Percentiles rank a stretch among this genome's conserved stretches.
Evolutionary conservation across 2,329 filamentous ascomycete genomes (phyloP).

Genomic region (Xylariaceae sp.): DNA sequence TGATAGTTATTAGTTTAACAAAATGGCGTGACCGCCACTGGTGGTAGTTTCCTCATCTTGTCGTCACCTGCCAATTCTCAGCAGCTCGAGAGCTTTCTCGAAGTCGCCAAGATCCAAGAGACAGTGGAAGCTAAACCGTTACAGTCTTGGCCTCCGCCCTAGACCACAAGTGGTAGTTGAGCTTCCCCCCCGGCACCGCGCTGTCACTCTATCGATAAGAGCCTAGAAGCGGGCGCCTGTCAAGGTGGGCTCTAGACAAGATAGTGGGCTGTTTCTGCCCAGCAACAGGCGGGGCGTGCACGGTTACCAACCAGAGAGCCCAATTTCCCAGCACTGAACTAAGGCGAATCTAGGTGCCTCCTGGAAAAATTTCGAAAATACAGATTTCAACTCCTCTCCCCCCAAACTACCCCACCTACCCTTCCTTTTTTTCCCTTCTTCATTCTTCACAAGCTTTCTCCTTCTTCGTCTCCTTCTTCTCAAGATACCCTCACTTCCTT

Average conservation of each 20-base stretch:
- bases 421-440: conserved; percentile 16
- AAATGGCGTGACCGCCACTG: conserved; percentile 6
- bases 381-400: conserved; percentile 22
- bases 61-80: conserved; percentile 9
- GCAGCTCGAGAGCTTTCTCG: conserved; percentile 27
- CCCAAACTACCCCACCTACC: conserved; percentile 28
- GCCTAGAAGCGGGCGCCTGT: background rate
- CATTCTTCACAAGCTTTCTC: conserved; percentile 23
- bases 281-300: conserved; percentile 1
- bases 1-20: too few species aligned
- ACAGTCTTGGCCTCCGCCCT: too few species aligned
- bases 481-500: conserved; percentile 28
- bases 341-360: background rate
- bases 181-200: background rate
- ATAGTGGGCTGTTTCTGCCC: background rate
- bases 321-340: conserved; percentile 1
- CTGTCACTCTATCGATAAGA: conserved; percentile 19
- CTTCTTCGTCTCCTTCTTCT: conserved; percentile 20
- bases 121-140: too few species aligned
- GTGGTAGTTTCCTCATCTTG: conserved; percentile 9
- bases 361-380: conserved; percentile 27
- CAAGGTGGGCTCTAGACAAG: conserved; percentile 4
- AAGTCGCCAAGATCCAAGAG: conserved; percentile 21
- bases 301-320: conserved; percentile 4
- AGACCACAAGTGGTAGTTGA: too few species aligned